Evolutionary conservation across 805 yeast species (phyloP).

Genomic region (Metahyphopichia silvanorum): DNA sequence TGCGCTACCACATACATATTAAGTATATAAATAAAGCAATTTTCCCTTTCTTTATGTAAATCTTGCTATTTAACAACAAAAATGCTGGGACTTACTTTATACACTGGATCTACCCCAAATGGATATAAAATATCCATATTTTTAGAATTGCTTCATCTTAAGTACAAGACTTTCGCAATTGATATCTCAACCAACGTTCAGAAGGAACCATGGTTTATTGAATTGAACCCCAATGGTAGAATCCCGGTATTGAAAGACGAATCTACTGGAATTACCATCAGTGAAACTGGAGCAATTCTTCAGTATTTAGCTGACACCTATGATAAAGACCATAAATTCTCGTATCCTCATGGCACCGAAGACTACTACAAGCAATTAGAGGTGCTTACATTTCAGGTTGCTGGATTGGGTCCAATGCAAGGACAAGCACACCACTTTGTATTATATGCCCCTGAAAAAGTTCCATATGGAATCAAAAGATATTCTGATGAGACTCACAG

Average conservation of each 20-base stretch:
- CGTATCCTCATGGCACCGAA: constrained; percentile 22
- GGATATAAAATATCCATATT: constrained; percentile 33
- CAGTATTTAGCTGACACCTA: constrained; percentile 51
- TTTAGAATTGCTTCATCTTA: constrained; percentile 33
- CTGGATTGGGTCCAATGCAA: constrained; percentile 52
- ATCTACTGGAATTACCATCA: constrained; percentile 29
- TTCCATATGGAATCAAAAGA: constrained; percentile 50
- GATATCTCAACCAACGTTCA: constrained; percentile 40
- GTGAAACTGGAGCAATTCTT: constrained; percentile 56
- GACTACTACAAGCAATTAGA: constrained; percentile 46
- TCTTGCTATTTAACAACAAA: too few species aligned
- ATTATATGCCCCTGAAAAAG: constrained; percentile 39
- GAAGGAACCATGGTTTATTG: constrained; percentile 51
- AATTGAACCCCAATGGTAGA: constrained; percentile 53
- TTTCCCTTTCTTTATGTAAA: too few species aligned
- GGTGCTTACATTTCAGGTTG: constrained; percentile 51
- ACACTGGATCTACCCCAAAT: constrained; percentile 28
- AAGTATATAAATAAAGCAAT: too few species aligned
- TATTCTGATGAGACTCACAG: constrained; percentile 44
- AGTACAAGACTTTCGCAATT: constrained; percentile 33
- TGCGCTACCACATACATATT: too few species aligned
- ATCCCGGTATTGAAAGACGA: constrained; percentile 46
- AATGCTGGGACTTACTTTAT: constrained; percentile 1
- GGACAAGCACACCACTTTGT: constrained; percentile 50
- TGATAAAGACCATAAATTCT: constrained; percentile 45